Evolutionary conservation across 2,329 filamentous ascomycete genomes (phyloP).

Genomic region (Aspergillus flavus): DNA sequence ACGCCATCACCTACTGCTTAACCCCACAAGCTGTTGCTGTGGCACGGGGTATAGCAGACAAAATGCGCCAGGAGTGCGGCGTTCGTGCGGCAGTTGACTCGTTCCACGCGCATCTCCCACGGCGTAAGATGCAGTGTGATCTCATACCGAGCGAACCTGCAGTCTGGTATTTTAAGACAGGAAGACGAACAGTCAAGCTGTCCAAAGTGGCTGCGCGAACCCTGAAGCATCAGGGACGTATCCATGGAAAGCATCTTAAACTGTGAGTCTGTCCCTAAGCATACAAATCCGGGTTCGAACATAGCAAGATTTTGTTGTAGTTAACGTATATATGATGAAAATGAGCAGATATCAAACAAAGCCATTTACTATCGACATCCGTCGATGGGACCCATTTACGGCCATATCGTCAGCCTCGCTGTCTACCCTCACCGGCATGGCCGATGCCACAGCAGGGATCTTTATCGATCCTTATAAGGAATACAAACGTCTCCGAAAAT

Average conservation of each 20-base stretch:
- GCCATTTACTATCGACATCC: background rate
- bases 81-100: slow-evolving; percentile 44
- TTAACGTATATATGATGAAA: too few species aligned
- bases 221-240: background rate
- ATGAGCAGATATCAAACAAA: background rate
- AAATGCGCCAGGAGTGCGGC: slow-evolving; percentile 47
- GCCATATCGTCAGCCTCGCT: slow-evolving; percentile 22
- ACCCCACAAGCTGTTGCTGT: slow-evolving; percentile 38
- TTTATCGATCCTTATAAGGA: slow-evolving; percentile 28
- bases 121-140: slow-evolving; percentile 26
- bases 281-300: background rate
- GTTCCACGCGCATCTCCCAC: slow-evolving; percentile 44
- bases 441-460: slow-evolving; percentile 22
- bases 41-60: slow-evolving; percentile 39
- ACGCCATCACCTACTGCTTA: slow-evolving; percentile 50
- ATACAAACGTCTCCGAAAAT: slow-evolving; percentile 12
- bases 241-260: background rate
- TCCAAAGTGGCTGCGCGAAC: slow-evolving; percentile 21
- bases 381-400: slow-evolving; percentile 1
- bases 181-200: slow-evolving; percentile 13
- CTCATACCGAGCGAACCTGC: slow-evolving; percentile 28
- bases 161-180: slow-evolving; percentile 25
- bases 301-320: background rate
- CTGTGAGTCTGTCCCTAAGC: background rate
- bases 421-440: slow-evolving; percentile 12